These are phyloP conservation scores for Xerophyta viscosa DNA, from an alignment of 106 monocot genomes.

Conservation along the genomic window DNA sequence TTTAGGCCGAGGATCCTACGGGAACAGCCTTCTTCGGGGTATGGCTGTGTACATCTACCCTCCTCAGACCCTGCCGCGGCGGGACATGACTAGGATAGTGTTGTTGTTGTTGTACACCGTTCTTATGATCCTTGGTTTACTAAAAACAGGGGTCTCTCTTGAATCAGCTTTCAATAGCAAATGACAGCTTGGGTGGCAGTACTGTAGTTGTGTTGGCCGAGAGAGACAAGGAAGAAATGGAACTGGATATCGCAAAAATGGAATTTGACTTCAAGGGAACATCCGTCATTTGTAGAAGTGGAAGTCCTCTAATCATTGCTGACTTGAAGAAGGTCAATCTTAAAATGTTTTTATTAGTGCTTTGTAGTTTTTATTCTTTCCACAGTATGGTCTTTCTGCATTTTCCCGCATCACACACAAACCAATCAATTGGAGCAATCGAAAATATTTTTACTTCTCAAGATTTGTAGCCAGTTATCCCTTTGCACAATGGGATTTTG, in stretches of 20 bases:
- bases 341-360: not conserved
- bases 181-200: constrained; percentile 59
- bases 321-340: constrained; percentile 58
- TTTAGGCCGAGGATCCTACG: no score
- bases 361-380: no score
- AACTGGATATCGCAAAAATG: constrained; percentile 71
- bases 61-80: no score
- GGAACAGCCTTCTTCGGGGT: no score
- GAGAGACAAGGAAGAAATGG: constrained; percentile 75
- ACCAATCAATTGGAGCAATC: no score
- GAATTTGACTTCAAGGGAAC: constrained; percentile 70
- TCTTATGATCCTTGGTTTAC: not conserved
- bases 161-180: constrained; percentile 64
- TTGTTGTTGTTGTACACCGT: not conserved
- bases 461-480: no score
- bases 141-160: constrained; percentile 46
- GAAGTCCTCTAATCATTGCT: constrained; percentile 65
- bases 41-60: no score
- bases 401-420: no score
- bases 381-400: no score
- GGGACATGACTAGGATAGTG: no score
- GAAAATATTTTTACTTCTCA: no score
- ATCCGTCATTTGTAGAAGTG: constrained; percentile 71
- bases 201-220: constrained; percentile 71
- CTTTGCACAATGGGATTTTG: no score